Conservation (phyloP, 192 early-diverging fungal species). For the Mortierella claussenii region DNA sequence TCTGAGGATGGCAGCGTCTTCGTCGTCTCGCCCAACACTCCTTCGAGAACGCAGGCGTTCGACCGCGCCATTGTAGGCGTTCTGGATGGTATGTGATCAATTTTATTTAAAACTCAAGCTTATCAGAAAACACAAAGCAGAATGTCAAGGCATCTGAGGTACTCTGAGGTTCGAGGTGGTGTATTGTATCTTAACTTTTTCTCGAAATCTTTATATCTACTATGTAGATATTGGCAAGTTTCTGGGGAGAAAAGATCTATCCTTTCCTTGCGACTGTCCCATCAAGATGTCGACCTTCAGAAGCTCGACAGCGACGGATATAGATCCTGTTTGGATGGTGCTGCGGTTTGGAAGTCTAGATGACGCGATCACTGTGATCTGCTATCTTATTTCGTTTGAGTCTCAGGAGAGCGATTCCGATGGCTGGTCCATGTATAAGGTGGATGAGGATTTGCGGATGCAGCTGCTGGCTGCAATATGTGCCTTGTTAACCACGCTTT, state of each 20-base stretch:
- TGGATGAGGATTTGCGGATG: constrained; percentile 20
- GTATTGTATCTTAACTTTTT: background rate
- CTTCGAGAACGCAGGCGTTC: constrained; percentile 12
- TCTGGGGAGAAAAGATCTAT: background rate
- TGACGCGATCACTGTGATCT: constrained; percentile 21
- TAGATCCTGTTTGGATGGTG: constrained; percentile 31
- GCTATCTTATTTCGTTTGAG: constrained; percentile 20
- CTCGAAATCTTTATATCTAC: no score
- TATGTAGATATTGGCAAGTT: constrained; percentile 4
- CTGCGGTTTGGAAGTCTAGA: constrained; percentile 15
- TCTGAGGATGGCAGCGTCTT: constrained; percentile 11
- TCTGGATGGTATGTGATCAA: constrained; percentile 19
- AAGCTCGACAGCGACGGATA: background rate
- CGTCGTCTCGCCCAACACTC: background rate
- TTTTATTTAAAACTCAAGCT: no score
- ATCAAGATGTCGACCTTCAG: constrained; percentile 34
- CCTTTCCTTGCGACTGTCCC: constrained; percentile 18
- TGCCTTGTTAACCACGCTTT: constrained; percentile 12
- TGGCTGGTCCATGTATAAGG: constrained; percentile 12
- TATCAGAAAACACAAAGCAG: background rate
- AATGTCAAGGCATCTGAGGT: background rate
- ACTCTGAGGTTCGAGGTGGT: background rate
- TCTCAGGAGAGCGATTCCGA: background rate
- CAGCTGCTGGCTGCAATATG: background rate
- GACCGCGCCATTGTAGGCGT: constrained; percentile 14